Conservation (phyloP, 768 basidiomycete genomes). For the Leccinum subgranulosum region DNA sequence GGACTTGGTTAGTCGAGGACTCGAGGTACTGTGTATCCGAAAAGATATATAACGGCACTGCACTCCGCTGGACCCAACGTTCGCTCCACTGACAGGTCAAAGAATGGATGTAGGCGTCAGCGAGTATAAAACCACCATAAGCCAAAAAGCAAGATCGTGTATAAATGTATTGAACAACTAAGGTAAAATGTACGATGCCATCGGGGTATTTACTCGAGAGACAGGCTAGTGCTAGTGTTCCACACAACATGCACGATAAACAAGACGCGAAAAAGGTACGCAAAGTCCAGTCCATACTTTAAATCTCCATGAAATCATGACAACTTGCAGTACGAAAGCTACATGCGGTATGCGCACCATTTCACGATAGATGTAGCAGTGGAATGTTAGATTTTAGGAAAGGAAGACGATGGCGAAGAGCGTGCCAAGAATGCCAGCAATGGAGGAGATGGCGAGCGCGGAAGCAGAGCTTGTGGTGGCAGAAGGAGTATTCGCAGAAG, state of each 20-base stretch:
- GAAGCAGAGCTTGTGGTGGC: slow-evolving; percentile 22
- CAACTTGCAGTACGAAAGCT: background rate
- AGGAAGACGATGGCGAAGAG: slow-evolving; percentile 38
- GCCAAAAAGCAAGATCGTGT: too few relatives aligned
- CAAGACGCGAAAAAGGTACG: background rate
- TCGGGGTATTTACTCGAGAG: slow-evolving; percentile 18
- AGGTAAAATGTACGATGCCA: slow-evolving; percentile 14
- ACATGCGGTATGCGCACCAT: background rate
- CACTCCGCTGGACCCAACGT: too few relatives aligned
- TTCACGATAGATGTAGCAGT: slow-evolving; percentile 1
- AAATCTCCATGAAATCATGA: slow-evolving; percentile 5
- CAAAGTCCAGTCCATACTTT: slow-evolving; percentile 6
- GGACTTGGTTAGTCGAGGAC: too few relatives aligned
- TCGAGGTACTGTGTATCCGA: too few relatives aligned
- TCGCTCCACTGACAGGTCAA: too few relatives aligned
- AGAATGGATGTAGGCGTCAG: too few relatives aligned
- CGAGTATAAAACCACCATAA: too few relatives aligned
- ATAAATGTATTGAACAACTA: slow-evolving; percentile 7
- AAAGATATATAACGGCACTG: too few relatives aligned
- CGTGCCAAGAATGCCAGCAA: slow-evolving; percentile 34
- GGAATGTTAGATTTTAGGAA: slow-evolving; percentile 23
- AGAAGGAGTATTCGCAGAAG: slow-evolving; percentile 12
- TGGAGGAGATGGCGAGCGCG: slow-evolving; percentile 29
- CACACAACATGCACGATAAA: slow-evolving; percentile 19
- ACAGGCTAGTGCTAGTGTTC: slow-evolving; percentile 23